Evolutionary conservation across 768 basidiomycete genomes (phyloP), one percentile per base, ranked within the genome.

Genomic region (Gautieria morchelliformis): DNA sequence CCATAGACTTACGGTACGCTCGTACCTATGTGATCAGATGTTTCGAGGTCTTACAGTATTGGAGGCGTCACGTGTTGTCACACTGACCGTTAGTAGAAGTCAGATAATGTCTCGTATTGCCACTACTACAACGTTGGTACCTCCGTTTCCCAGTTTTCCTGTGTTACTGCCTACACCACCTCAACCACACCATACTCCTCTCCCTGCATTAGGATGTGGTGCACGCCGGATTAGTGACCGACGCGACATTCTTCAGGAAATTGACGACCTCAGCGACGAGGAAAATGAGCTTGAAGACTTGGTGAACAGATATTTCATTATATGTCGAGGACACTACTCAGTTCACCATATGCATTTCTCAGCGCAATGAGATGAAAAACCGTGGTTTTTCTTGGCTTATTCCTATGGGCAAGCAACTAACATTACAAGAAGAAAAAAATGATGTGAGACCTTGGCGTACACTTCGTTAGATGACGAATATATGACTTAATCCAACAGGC

Each of bases 231-330:
- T 89, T 62, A 84, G 82, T 63, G 75, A 77, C 33, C 74, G 77
- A 42, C 80, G 89, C 22, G 84, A 91, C 67, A 67, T 89, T 32
- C 78, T 80, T 59, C 79, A 81, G 41, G 88, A 92, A 67, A 85
- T 88, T 76, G 86, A 89, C 49, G 87, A 92, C 63, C 70, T 92
- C 59, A 89, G 87, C 58, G 89, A 91, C 57, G 89, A 91, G 67
- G 89, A 91, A 69, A 79, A 75, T 52, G 87, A 90, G 63, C 66
- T 91, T n/a, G 89, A 91, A 58, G 85, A 86, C 45, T 74, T 81
- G 62, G 89, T 86, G 64, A 61, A 80, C 4, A 37, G 35, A 10
- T 14, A 9, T 71, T 35, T 35, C 14, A 33, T 32, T 33, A 22
- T 39, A 47, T 44, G 27, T 27, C 27, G 27, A 27, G 27, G 5